Conservation (phyloP, 371 early-diverging fungal species). For the Rhizomucor miehei region DNA sequence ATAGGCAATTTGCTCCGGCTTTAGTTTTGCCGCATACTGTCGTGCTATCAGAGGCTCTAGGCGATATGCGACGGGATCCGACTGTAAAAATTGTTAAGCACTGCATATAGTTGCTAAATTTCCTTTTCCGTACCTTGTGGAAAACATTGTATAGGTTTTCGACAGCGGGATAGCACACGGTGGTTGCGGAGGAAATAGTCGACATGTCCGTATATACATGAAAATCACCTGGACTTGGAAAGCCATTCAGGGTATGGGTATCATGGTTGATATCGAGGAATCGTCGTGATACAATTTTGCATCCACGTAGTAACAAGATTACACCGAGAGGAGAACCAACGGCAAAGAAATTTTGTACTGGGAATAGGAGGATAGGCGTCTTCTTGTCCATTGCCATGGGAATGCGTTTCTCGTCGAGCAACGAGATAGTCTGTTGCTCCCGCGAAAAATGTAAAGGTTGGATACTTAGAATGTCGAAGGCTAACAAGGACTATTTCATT, state of each 20-base stretch:
- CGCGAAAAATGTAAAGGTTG: slow-evolving; percentile 48
- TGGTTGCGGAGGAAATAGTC: slow-evolving; percentile 19
- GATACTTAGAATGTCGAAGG: slow-evolving; percentile 74
- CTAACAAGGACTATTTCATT: slow-evolving; percentile 53
- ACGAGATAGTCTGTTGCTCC: slow-evolving; percentile 11
- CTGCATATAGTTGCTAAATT: not conserved
- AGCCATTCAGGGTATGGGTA: not conserved
- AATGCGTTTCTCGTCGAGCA: slow-evolving; percentile 8
- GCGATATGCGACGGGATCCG: slow-evolving; percentile 65
- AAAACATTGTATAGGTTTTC: slow-evolving; percentile 81
- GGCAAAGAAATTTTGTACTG: slow-evolving; percentile 62
- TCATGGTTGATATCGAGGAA: slow-evolving; percentile 2
- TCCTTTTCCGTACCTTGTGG: slow-evolving; percentile 45
- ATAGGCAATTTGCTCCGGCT: slow-evolving; percentile 75
- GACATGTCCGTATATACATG: slow-evolving; percentile 10
- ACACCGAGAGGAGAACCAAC: slow-evolving; percentile 80
- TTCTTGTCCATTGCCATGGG: slow-evolving; percentile 13
- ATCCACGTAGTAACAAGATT: slow-evolving; percentile 72
- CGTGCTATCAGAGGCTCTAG: slow-evolving; percentile 69
- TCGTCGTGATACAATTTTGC: slow-evolving; percentile 54
- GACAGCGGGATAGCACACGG: slow-evolving; percentile 60
- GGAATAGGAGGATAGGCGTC: slow-evolving; percentile 10
- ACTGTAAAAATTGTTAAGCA: slow-evolving; percentile 10
- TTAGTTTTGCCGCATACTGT: slow-evolving; percentile 44
- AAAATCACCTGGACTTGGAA: not conserved